phyloP scores from a whole-genome alignment of 140 eudicot genomes.

The Anethum foeniculum region DNA sequence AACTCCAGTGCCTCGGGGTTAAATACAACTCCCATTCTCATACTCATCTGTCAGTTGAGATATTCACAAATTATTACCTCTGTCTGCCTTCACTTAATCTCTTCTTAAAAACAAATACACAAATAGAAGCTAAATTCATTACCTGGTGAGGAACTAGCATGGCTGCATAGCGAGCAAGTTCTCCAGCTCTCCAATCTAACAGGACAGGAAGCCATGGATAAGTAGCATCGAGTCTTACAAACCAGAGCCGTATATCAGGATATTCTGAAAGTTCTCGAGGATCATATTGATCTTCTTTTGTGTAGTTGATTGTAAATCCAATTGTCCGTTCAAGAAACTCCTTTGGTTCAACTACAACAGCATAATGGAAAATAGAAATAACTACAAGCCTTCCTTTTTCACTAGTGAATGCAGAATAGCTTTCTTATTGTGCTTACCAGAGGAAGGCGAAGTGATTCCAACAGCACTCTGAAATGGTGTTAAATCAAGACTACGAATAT shows the following conservation, averaged over 20 bases:
- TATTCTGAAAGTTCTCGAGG: constrained; percentile 78
- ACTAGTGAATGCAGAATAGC: not conserved
- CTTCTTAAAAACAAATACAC: not conserved
- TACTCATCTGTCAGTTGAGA: constrained; percentile 56
- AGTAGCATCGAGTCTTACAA: constrained; percentile 74
- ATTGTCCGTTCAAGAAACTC: constrained; percentile 68
- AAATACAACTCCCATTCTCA: constrained; percentile 81
- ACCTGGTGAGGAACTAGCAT: constrained; percentile 97
- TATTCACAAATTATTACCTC: not conserved
- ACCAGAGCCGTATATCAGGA: constrained; percentile 89
- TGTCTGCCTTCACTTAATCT: not conserved
- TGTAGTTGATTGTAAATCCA: constrained; percentile 76
- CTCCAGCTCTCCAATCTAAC: constrained; percentile 93
- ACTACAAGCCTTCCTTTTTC: not conserved
- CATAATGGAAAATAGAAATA: not conserved
- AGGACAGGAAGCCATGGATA: constrained; percentile 90
- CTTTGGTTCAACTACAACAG: constrained; percentile 50
- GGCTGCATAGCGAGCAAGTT: constrained; percentile 94
- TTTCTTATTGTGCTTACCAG: constrained; percentile 36
- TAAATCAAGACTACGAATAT: constrained; percentile 47
- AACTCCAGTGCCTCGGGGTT: constrained; percentile 90
- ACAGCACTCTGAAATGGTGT: constrained; percentile 53
- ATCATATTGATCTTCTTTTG: constrained; percentile 58
- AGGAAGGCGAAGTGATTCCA: constrained; percentile 37
- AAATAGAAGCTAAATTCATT: not conserved